Evolutionary conservation across 495 filamentous ascomycete species (phyloP).

Genomic region (Tuber calosporum): DNA sequence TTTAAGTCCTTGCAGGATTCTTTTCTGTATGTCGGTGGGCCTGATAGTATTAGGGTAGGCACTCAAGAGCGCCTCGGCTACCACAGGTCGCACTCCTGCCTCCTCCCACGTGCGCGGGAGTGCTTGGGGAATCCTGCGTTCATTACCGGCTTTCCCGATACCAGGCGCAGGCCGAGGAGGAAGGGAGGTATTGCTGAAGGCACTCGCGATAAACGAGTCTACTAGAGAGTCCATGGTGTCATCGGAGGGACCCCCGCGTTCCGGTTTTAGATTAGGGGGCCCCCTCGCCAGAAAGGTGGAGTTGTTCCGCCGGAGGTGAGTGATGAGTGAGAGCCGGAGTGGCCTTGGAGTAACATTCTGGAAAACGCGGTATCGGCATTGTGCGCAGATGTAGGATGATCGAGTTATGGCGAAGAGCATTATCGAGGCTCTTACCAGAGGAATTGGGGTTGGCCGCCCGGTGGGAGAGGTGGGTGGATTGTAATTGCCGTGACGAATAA

Average conservation of each 20-base stretch:
- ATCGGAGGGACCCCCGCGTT: background rate
- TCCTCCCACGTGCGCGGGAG: conserved; percentile 19
- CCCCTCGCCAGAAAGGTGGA: background rate
- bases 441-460: background rate
- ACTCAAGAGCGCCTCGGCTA: conserved; percentile 21
- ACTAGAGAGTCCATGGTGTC: background rate
- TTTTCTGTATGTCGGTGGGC: conserved; percentile 29
- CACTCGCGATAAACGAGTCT: conserved; percentile 4
- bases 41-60: conserved; percentile 29
- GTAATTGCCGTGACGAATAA: background rate
- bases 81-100: conserved; percentile 29
- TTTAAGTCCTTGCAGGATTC: conserved; percentile 22
- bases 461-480: background rate
- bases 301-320: background rate
- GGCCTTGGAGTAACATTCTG: background rate
- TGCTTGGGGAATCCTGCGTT: background rate
- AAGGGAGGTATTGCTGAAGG: conserved; percentile 8
- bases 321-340: background rate
- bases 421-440: background rate
- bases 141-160: background rate
- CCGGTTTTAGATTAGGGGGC: background rate
- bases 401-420: conserved; percentile 34
- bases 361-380: conserved; percentile 30
- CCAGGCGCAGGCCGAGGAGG: background rate
- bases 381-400: conserved; percentile 34